Percentiles rank a stretch among this genome's conserved stretches.
Evolutionary conservation across 495 filamentous ascomycete genomes (phyloP).

Genomic region (Xylona heveae): DNA sequence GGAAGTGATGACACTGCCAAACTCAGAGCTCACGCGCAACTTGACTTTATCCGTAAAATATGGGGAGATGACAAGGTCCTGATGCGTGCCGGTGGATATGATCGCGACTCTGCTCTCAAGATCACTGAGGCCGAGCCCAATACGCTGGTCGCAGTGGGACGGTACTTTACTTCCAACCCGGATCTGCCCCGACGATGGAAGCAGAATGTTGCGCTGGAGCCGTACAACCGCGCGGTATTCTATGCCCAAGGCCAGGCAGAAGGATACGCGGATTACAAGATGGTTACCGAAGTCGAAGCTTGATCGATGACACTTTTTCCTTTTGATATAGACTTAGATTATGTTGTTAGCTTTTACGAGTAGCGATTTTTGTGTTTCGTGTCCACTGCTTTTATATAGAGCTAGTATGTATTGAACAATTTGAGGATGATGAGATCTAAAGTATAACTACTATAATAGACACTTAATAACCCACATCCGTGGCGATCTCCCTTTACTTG

Average conservation of each 20-base stretch:
- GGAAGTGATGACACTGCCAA: neutral
- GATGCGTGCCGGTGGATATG: slow-evolving; percentile 9
- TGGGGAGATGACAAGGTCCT: neutral
- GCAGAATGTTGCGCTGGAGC: slow-evolving; percentile 7
- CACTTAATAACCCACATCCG: too few relatives aligned
- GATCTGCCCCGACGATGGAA: slow-evolving; percentile 9
- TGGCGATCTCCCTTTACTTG: too few relatives aligned
- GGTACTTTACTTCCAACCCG: slow-evolving; percentile 11
- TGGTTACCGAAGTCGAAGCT: too few relatives aligned
- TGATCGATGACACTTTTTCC: too few relatives aligned
- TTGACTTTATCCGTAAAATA: neutral
- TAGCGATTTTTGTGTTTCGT: too few relatives aligned
- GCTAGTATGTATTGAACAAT: too few relatives aligned
- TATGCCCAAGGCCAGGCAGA: slow-evolving; percentile 8
- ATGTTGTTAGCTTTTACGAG: too few relatives aligned
- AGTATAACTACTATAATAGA: too few relatives aligned
- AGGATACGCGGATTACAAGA: slow-evolving; percentile 9
- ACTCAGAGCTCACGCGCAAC: neutral
- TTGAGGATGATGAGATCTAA: too few relatives aligned
- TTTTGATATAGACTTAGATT: too few relatives aligned
- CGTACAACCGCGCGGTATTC: slow-evolving; percentile 10
- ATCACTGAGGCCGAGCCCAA: slow-evolving; percentile 8
- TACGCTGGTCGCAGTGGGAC: slow-evolving; percentile 8
- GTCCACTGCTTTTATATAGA: too few relatives aligned
- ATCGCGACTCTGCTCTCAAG: slow-evolving; percentile 8